Evolutionary conservation across 2,329 filamentous ascomycete species (phyloP), one percentile per base, ranked within the genome.

Genomic region (Sporothrix phasma): DNA sequence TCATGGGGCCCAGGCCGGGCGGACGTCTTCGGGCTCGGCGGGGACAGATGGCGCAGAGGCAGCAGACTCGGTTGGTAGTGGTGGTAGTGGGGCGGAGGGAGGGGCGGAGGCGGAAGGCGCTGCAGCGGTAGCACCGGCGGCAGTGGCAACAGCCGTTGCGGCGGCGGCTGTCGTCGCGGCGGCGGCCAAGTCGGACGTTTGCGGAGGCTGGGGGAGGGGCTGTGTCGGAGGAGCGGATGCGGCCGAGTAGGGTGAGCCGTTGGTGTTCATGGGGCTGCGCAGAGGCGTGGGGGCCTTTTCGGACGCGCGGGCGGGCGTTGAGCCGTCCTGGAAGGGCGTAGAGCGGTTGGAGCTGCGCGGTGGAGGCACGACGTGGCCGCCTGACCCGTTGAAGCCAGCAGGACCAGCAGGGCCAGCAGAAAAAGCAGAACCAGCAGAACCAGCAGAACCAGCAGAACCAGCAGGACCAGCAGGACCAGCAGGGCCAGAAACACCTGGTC

Each of bases 1-100:
- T 88, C 92, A 96, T 96, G 1, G 92, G 90, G 0, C 91, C 91
- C 6, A 96, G 81, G 0, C 91, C 92, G 19, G 91, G 90, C 90
- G 77, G 6, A 67, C 71, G 2, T 81, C 79, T 2, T 65, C 69
- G 41, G 70, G 67, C 5, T 73, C 72, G 5, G 69, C 64, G 0
- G 74, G 70, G 1, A 51, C 34, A 0, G 56, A 13, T 11, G 66
- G 63, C 13, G 59, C 26, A 1, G 70, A 1, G 41, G 65, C 22
- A 56, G 49, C 69, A 15, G 41, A n/a, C 17, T 46, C 62, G 22
- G 45, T 49, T 65, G 51, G 13, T 56, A 17, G 51, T 39, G 51
- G 34, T 22, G 19, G 31, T 11, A 31, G 19, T 3, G 51, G 7
- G n/a, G 47, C 47, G 15, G 71, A 66, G 43, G 64, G 5, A 37